Evolutionary conservation across 2,329 filamentous ascomycete species (phyloP).

Genomic region (Phaeophleospora eucalypticola): DNA sequence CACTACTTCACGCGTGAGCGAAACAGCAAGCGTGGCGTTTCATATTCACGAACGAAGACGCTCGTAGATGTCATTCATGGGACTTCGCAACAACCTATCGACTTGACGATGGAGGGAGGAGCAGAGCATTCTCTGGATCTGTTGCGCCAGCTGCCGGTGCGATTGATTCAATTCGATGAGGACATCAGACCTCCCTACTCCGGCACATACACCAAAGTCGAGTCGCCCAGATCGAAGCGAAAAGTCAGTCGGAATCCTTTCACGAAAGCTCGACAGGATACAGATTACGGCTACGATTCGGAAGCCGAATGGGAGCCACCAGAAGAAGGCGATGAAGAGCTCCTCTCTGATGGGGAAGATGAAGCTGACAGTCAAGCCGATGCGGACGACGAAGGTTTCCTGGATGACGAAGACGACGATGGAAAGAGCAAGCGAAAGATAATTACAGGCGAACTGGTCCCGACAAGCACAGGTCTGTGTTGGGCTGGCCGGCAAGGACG

Average conservation of each 20-base stretch:
- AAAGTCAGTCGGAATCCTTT: constrained; percentile 52
- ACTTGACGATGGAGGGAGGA: constrained; percentile 37
- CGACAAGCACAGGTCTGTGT: constrained; percentile 73
- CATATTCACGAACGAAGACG: constrained; percentile 18
- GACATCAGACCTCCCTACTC: constrained; percentile 65
- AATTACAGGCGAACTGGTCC: constrained; percentile 65
- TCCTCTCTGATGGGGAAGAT: constrained; percentile 62
- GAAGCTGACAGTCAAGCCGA: constrained; percentile 67
- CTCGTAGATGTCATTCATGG: constrained; percentile 44
- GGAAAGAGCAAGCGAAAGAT: constrained; percentile 60
- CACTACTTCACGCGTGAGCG: constrained; percentile 17
- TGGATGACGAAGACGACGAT: constrained; percentile 71
- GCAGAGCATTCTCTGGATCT: constrained; percentile 19
- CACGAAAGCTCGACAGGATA: constrained; percentile 54
- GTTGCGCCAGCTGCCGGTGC: constrained; percentile 53
- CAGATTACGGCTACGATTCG: constrained; percentile 80
- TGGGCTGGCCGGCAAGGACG: constrained; percentile 64
- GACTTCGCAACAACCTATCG: constrained; percentile 38
- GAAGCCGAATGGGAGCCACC: constrained; percentile 81
- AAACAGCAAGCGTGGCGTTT: constrained; percentile 17
- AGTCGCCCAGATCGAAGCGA: constrained; percentile 42
- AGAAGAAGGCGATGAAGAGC: constrained; percentile 62
- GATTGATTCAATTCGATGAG: constrained; percentile 58
- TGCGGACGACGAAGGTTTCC: constrained; percentile 81
- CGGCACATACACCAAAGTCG: constrained; percentile 65